These are phyloP conservation scores for Penicillium thymicola DNA, from an alignment of 2,329 filamentous ascomycete genomes.

Conservation along the genomic window DNA sequence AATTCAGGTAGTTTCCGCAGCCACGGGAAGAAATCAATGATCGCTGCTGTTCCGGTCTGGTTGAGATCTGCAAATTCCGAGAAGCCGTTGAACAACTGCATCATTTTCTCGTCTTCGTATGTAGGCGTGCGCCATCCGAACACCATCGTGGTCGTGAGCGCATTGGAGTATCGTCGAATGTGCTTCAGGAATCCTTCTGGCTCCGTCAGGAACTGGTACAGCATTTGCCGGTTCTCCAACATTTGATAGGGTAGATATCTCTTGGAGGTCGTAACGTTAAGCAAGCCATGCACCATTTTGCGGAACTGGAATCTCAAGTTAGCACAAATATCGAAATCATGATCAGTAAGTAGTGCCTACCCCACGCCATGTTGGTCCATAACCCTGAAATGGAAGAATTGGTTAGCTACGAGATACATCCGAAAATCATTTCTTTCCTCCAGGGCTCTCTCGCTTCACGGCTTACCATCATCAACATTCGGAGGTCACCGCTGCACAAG, in stretches of 20 bases:
- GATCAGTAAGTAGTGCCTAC: conserved; percentile 1
- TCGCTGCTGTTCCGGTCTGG: conserved; percentile 41
- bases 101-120: conserved; percentile 43
- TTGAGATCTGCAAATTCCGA: conserved; percentile 44
- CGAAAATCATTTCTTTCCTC: background rate
- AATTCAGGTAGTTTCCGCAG: conserved; percentile 47
- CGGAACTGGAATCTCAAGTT: conserved; percentile 18
- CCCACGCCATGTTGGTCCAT: conserved; percentile 28
- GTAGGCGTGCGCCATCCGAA: conserved; percentile 47
- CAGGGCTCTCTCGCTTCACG: no score
- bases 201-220: conserved; percentile 44
- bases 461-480: conserved; percentile 33
- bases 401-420: no score
- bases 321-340: background rate
- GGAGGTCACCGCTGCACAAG: conserved; percentile 26
- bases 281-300: conserved; percentile 44
- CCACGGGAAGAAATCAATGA: conserved; percentile 49
- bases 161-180: conserved; percentile 43
- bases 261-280: conserved; percentile 48
- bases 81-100: conserved; percentile 45
- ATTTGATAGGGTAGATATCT: conserved; percentile 56
- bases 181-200: conserved; percentile 29
- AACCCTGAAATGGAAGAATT: conserved; percentile 13
- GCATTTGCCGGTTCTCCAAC: conserved; percentile 55
- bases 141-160: conserved; percentile 50